Conservation (phyloP, 805 yeast species). For the Zygosaccharomyces bailii region DNA sequence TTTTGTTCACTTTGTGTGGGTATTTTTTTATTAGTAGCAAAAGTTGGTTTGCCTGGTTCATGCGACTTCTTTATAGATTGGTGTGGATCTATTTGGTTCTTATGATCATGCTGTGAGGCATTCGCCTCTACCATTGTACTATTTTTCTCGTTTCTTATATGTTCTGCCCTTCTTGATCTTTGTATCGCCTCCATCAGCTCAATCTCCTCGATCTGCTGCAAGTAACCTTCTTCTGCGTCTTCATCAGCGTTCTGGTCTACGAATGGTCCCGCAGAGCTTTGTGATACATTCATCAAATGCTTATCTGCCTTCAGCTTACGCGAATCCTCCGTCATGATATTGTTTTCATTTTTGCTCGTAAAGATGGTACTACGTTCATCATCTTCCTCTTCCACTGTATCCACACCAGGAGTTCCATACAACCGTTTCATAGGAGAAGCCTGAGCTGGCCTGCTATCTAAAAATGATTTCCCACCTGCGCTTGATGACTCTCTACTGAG, state of each 20-base stretch:
- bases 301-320: slow-evolving; percentile 2
- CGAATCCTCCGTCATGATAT: slow-evolving; percentile 1
- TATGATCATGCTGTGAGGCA: slow-evolving; percentile 14
- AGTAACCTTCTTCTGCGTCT: slow-evolving; percentile 25
- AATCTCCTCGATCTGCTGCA: slow-evolving; percentile 33
- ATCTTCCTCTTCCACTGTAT: slow-evolving; percentile 10
- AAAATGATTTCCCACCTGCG: slow-evolving; percentile 32
- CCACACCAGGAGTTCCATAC: slow-evolving; percentile 6
- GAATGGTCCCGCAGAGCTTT: slow-evolving; percentile 4
- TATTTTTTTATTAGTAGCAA: background rate
- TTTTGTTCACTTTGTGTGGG: slow-evolving; percentile 25
- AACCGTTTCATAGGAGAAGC: slow-evolving; percentile 22
- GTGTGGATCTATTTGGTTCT: background rate
- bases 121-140: slow-evolving; percentile 40
- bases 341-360: too few species aligned
- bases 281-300: background rate
- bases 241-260: slow-evolving; percentile 15
- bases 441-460: slow-evolving; percentile 28
- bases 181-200: slow-evolving; percentile 41
- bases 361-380: too few species aligned
- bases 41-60: too few species aligned
- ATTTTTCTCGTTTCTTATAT: slow-evolving; percentile 23
- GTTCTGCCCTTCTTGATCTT: slow-evolving; percentile 35
- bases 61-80: too few species aligned
- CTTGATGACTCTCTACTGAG: slow-evolving; percentile 15